Evolutionary conservation across 768 basidiomycete species (phyloP).

Genomic region (Trametes meyenii): DNA sequence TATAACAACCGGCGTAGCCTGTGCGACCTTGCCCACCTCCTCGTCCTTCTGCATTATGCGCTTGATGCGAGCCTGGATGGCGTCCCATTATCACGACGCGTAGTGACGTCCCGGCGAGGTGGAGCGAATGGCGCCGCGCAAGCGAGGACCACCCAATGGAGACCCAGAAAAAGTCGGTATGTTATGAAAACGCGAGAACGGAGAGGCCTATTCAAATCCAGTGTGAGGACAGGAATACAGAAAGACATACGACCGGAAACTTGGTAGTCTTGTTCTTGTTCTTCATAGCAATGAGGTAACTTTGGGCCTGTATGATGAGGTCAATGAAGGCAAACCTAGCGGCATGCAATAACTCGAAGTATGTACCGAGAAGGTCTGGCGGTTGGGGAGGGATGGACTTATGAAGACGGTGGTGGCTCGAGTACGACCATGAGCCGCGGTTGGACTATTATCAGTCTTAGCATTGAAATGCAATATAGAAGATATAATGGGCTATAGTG

Average conservation of each 20-base stretch:
- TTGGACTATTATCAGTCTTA: too few species aligned
- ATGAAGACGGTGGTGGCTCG: too few species aligned
- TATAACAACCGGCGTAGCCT: constrained; percentile 94
- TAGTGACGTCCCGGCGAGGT: not conserved
- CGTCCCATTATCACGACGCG: not conserved
- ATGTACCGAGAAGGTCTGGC: too few species aligned
- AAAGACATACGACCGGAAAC: constrained; percentile 78
- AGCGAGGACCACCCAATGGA: not conserved
- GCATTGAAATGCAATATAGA: too few species aligned
- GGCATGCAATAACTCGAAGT: not conserved
- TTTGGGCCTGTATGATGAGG: not conserved
- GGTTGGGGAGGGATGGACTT: too few species aligned
- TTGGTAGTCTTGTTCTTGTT: constrained; percentile 91
- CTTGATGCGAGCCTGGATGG: constrained; percentile 88
- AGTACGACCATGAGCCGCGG: too few species aligned
- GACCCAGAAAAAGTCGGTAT: not conserved
- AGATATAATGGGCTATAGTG: not conserved
- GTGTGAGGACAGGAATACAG: not conserved
- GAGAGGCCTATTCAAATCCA: not conserved
- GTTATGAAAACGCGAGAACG: not conserved
- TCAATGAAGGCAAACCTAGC: not conserved
- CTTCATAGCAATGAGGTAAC: constrained; percentile 57
- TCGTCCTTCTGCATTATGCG: constrained; percentile 99
- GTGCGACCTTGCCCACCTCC: constrained; percentile 97
- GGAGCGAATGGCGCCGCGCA: not conserved